Conservation (phyloP, 2,329 filamentous ascomycete genomes). For the Cladobotryum mycophilum region DNA sequence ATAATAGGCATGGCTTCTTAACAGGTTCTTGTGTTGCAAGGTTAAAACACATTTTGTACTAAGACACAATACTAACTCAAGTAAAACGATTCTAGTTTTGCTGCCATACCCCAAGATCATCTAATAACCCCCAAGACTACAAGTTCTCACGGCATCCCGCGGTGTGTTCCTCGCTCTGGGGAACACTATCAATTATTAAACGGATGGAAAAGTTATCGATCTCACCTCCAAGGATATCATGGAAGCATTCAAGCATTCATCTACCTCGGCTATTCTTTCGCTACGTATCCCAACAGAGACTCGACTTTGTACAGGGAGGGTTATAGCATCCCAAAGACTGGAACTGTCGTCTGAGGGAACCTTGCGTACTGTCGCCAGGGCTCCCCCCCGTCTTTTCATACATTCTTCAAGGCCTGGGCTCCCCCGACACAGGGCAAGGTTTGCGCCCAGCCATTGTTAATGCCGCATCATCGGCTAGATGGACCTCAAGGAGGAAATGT, state of each 20-base stretch:
- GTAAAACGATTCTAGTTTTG: too few species aligned
- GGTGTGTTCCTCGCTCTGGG: slow-evolving; percentile 82
- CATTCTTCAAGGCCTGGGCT: slow-evolving; percentile 85
- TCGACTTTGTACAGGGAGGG: slow-evolving; percentile 80
- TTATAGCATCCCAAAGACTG: slow-evolving; percentile 89
- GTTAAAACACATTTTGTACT: too few species aligned
- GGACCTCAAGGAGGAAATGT: slow-evolving; percentile 68
- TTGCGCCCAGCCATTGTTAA: slow-evolving; percentile 69
- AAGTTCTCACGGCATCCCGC: slow-evolving; percentile 72
- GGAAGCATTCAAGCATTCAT: slow-evolving; percentile 75
- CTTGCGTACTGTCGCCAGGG: slow-evolving; percentile 81
- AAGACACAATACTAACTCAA: too few species aligned
- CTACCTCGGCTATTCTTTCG: slow-evolving; percentile 80
- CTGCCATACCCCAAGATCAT: slow-evolving; percentile 43
- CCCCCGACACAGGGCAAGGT: slow-evolving; percentile 63
- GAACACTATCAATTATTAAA: slow-evolving; percentile 75
- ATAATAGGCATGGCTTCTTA: too few species aligned
- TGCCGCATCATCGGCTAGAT: slow-evolving; percentile 58
- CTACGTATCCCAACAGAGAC: slow-evolving; percentile 91
- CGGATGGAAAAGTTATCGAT: slow-evolving; percentile 68
- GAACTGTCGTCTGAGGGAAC: slow-evolving; percentile 76
- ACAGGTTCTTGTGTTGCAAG: too few species aligned
- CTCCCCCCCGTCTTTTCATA: slow-evolving; percentile 84
- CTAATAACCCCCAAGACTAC: slow-evolving; percentile 89
- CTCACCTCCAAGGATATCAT: slow-evolving; percentile 64